phyloP scores from a whole-genome alignment of 2,329 filamentous ascomycete species.

The Chaetomium globosum region DNA sequence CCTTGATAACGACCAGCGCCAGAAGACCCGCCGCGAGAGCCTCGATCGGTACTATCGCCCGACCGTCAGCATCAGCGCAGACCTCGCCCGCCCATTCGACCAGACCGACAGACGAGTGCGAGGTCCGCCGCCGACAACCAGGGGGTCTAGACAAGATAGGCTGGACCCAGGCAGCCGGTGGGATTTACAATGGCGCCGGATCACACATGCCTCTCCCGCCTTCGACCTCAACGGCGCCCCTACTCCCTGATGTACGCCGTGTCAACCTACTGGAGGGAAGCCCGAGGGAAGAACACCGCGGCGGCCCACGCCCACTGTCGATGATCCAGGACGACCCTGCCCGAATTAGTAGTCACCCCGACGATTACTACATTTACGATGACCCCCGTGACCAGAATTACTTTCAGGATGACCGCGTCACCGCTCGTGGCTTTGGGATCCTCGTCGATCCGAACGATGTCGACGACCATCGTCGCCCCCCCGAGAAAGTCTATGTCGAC shows the following conservation, averaged over 20 bases:
- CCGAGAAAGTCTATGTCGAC: slow-evolving; percentile 44
- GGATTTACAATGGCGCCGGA: slow-evolving; percentile 52
- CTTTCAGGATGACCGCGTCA: slow-evolving; percentile 53
- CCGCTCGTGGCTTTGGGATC: slow-evolving; percentile 56
- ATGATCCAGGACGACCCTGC: slow-evolving; percentile 56
- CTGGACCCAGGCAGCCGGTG: slow-evolving; percentile 43
- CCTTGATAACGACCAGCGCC: slow-evolving; percentile 54
- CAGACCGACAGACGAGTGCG: slow-evolving; percentile 42
- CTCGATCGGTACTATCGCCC: slow-evolving; percentile 60
- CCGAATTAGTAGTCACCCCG: slow-evolving; percentile 48
- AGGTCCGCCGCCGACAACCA: slow-evolving; percentile 68
- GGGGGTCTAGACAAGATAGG: slow-evolving; percentile 71
- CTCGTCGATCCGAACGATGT: slow-evolving; percentile 47
- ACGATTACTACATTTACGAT: slow-evolving; percentile 53
- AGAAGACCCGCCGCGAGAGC: slow-evolving; percentile 56
- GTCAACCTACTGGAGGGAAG: slow-evolving; percentile 42
- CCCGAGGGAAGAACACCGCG: slow-evolving; percentile 41
- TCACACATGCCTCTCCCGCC: slow-evolving; percentile 52
- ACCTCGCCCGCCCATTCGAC: slow-evolving; percentile 50
- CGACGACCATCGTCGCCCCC: slow-evolving; percentile 40
- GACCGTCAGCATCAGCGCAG: slow-evolving; percentile 55
- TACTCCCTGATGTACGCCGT: slow-evolving; percentile 44
- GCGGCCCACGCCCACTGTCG: slow-evolving; percentile 51
- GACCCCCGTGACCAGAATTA: slow-evolving; percentile 50
- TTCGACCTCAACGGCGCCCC: slow-evolving; percentile 38